A percentile compares a stretch with the other conserved stretches of the same genome.
Conservation (phyloP, 2,329 filamentous ascomycete species). For the Beauveria medogensis region DNA sequence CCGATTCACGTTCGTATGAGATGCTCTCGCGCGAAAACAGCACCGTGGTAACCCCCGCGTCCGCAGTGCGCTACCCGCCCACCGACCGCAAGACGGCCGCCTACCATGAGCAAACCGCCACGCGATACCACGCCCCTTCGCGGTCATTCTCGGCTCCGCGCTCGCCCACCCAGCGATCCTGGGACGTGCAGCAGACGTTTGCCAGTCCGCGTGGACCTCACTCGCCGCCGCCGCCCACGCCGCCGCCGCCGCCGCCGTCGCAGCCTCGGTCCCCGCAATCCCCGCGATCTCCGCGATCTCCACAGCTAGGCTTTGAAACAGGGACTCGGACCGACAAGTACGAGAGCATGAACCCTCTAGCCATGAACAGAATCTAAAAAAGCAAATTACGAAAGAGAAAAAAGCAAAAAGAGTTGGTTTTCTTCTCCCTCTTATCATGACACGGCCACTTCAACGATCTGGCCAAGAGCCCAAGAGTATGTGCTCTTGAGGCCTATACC, state of each 20-base stretch:
- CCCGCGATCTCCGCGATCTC: neutral
- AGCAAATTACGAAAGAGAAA: neutral
- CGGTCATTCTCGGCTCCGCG: constrained; percentile 50
- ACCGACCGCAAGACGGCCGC: constrained; percentile 42
- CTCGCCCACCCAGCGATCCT: constrained; percentile 34
- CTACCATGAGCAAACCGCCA: constrained; percentile 44
- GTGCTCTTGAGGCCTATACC: neutral
- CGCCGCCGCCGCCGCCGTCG: neutral
- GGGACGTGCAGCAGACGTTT: constrained; percentile 36
- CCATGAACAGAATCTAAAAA: constrained; percentile 45
- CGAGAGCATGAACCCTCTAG: constrained; percentile 44
- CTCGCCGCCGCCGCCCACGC: neutral
- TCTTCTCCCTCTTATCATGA: neutral
- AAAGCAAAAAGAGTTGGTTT: neutral
- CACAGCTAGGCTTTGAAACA: constrained; percentile 10
- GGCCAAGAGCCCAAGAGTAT: neutral
- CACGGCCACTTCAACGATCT: neutral
- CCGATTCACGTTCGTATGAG: constrained; percentile 66
- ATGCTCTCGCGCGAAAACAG: constrained; percentile 60
- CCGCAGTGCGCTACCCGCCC: constrained; percentile 26
- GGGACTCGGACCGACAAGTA: constrained; percentile 17
- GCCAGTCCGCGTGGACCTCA: constrained; percentile 19
- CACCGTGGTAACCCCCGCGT: constrained; percentile 44
- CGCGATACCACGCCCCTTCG: constrained; percentile 45
- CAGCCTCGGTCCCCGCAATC: neutral